Evolutionary conservation across 2,329 filamentous ascomycete species (phyloP), one percentile per base, ranked within the genome.

Genomic region (Penicillium sp.): DNA sequence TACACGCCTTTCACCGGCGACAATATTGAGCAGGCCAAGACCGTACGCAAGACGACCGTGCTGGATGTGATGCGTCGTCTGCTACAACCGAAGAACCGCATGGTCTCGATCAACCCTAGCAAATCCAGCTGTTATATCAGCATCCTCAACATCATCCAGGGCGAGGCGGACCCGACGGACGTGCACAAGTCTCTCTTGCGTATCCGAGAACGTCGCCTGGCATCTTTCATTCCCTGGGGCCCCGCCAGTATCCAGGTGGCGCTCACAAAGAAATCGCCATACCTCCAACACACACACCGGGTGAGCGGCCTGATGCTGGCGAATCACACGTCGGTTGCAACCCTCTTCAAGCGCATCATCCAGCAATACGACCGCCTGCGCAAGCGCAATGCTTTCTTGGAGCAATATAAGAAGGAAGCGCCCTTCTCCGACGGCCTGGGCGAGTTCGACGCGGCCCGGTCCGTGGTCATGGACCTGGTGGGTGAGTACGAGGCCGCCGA

Each of bases 121-220:
- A 97, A 97, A 73, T 94, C 88, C 73, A 96, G 89, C 71, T 98
- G 93, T 73, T 98, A 98, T 73, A 97, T 98, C 61, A 95, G 89
- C 33, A 97, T 98, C 55, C 76, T 98, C 48, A 97, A 98, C 68
- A 95, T 98, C 58, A 98, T 98, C 57, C 93, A 97, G 73, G 93
- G 93, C 59, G 93, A 98, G 67, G 93, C 94, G 26, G 94, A 98
- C 63, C 91, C 93, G 7, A 97, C 91, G 3, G 94, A 98, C 68
- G 80, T 98, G 41, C 93, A 98, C 75, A 98, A 98, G 78, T 97
- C 91, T 51, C 75, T 98, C 42, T 80, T 98, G 43, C 87, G 93
- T 51, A 98, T 98, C 60, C 84, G 93, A 34, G 93, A 98, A 73
- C 84, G 93, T 34, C 83, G 88, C 44, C 78, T 98, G 38, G 94